Evolutionary conservation across 257 asterid species (phyloP).

Genomic region (Voacanga thouarsii): DNA sequence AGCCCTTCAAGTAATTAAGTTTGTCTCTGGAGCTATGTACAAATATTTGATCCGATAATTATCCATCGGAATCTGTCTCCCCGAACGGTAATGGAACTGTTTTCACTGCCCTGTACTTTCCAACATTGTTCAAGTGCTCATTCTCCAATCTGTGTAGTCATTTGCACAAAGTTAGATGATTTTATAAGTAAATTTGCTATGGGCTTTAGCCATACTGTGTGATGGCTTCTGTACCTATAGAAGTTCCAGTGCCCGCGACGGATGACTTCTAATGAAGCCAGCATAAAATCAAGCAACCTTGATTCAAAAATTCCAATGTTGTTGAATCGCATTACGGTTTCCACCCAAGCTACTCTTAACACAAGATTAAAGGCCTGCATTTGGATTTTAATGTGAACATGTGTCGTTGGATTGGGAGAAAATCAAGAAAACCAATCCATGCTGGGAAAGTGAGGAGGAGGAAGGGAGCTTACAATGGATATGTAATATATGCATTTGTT

Average conservation of each 20-base stretch:
- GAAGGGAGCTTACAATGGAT: constrained; percentile 67
- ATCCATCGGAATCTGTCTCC: constrained; percentile 66
- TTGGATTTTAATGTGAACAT: neutral
- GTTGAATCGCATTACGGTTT: constrained; percentile 66
- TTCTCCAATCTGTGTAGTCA: constrained; percentile 70
- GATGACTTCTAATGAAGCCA: constrained; percentile 86
- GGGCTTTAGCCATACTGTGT: neutral
- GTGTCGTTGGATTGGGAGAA: neutral
- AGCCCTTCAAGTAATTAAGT: constrained; percentile 14
- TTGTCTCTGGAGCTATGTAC: constrained; percentile 9
- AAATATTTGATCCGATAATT: constrained; percentile 9
- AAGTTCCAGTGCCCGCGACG: constrained; percentile 99
- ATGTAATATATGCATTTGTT: constrained; percentile 65
- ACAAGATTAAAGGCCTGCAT: constrained; percentile 66
- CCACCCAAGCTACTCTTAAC: constrained; percentile 88
- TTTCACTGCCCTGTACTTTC: constrained; percentile 86
- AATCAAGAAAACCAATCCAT: neutral
- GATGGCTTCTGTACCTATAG: constrained; percentile 51
- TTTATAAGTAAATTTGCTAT: neutral
- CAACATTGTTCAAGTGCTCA: constrained; percentile 90
- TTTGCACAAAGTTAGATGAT: neutral
- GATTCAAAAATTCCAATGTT: constrained; percentile 54
- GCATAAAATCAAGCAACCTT: constrained; percentile 60
- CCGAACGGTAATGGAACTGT: constrained; percentile 86
- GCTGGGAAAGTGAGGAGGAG: neutral